A percentile compares a stretch with the other conserved stretches of the same genome.
Evolutionary conservation across 768 basidiomycete genomes (phyloP).

Genomic region (Mycena haematopus): DNA sequence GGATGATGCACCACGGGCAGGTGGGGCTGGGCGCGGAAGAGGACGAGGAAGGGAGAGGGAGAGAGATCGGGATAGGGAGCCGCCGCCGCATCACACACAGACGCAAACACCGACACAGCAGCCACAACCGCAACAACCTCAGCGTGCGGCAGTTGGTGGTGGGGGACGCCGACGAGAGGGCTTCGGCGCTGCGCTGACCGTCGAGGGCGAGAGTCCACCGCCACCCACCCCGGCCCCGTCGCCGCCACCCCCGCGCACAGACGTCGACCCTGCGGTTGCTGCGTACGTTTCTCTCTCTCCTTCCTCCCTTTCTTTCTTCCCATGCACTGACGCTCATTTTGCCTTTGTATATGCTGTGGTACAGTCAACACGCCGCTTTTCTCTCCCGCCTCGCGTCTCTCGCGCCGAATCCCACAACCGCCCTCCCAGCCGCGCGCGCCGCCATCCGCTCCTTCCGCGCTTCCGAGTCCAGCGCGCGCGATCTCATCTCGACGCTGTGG

Average conservation of each 20-base stretch:
- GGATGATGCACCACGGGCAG: constrained; percentile 61
- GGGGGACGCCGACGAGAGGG: constrained; percentile 58
- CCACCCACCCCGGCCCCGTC: constrained; percentile 41
- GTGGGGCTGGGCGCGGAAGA: constrained; percentile 43
- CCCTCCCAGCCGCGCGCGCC: constrained; percentile 68
- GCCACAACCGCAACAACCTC: constrained; percentile 16
- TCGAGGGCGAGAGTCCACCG: constrained; percentile 37
- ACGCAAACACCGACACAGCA: constrained; percentile 32
- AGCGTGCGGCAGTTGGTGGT: constrained; percentile 39
- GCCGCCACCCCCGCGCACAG: constrained; percentile 48
- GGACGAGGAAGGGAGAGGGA: constrained; percentile 58
- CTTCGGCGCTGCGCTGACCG: constrained; percentile 67
- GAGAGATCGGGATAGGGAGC: constrained; percentile 40
- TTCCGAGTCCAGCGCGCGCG: constrained; percentile 80
- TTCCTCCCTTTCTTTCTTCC: background rate
- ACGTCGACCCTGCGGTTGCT: constrained; percentile 58
- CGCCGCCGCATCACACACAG: constrained; percentile 39
- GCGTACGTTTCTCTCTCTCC: constrained; percentile 51
- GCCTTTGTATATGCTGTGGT: no score
- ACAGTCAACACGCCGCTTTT: constrained; percentile 74
- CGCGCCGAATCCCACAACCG: constrained; percentile 62
- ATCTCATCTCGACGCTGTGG: constrained; percentile 90
- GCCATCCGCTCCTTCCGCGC: constrained; percentile 80
- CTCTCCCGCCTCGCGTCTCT: constrained; percentile 65
- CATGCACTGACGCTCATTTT: background rate